Percentiles rank a stretch among this genome's conserved stretches.
phyloP scores from a whole-genome alignment of 2,329 filamentous ascomycete species.

The Diaporthe sp. region DNA sequence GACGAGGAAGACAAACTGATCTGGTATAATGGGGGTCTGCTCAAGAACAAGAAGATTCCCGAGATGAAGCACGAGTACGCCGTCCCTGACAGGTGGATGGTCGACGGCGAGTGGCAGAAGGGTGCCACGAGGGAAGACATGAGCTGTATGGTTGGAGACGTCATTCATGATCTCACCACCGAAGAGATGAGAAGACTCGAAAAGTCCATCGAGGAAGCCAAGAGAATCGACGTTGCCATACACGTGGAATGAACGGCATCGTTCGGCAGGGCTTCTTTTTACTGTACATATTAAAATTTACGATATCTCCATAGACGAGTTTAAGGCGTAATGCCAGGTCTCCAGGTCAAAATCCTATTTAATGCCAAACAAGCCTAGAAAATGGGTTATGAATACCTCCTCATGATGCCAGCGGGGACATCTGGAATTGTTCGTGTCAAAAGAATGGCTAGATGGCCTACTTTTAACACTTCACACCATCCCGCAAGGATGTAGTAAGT shows the following conservation, averaged over 20 bases:
- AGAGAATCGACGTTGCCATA: constrained; percentile 41
- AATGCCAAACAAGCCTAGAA: not conserved
- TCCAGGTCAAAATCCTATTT: not conserved
- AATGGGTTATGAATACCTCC: too few species aligned
- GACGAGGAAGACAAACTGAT: constrained; percentile 54
- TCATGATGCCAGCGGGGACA: too few species aligned
- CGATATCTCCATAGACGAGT: not conserved
- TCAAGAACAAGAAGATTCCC: constrained; percentile 56
- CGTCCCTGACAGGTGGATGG: constrained; percentile 57
- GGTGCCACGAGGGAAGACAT: constrained; percentile 50
- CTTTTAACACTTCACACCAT: too few species aligned
- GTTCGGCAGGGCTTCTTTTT: not conserved
- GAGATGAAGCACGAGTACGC: constrained; percentile 48
- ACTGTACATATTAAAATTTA: not conserved
- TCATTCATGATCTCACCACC: constrained; percentile 30
- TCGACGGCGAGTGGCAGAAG: constrained; percentile 55
- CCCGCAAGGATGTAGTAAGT: too few species aligned
- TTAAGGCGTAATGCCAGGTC: not conserved
- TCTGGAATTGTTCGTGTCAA: too few species aligned
- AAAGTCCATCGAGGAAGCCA: constrained; percentile 43
- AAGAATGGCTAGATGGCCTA: too few species aligned
- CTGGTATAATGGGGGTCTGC: constrained; percentile 60
- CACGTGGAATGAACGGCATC: not conserved
- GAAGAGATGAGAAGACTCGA: constrained; percentile 36
- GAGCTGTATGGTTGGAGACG: constrained; percentile 54